These are phyloP conservation scores for Moniliella sp. DNA, from an alignment of 1,284 basidiomycete genomes.

Conservation along the genomic window DNA sequence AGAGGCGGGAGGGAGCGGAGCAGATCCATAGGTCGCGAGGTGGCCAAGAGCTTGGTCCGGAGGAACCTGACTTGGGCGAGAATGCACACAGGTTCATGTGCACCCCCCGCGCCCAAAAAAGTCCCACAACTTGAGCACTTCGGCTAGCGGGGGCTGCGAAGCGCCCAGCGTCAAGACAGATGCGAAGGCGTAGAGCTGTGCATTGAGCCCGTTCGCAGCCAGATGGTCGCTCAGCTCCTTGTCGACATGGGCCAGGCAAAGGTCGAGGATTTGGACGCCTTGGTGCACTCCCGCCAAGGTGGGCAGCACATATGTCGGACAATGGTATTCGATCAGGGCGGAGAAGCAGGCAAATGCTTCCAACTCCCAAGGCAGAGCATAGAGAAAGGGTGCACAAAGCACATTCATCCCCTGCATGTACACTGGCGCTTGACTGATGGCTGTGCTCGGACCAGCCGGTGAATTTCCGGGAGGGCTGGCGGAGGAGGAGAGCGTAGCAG, in stretches of 20 bases:
- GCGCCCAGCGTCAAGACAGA: conserved; percentile 56
- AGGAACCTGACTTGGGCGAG: conserved; percentile 80
- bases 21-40: conserved; percentile 65
- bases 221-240: conserved; percentile 59
- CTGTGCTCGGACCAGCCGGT: background rate
- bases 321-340: conserved; percentile 74
- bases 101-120: conserved; percentile 87
- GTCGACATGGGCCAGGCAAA: conserved; percentile 72
- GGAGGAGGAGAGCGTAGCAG: background rate
- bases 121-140: conserved; percentile 86
- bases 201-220: conserved; percentile 75
- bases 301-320: conserved; percentile 82
- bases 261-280: conserved; percentile 74
- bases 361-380: conserved; percentile 78
- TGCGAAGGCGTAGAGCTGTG: conserved; percentile 89
- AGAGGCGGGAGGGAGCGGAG: conserved; percentile 81
- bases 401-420: conserved; percentile 99
- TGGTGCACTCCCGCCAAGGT: conserved; percentile 81
- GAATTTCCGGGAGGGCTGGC: background rate
- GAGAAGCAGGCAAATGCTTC: conserved; percentile 90
- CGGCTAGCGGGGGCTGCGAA: conserved; percentile 78
- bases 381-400: conserved; percentile 82
- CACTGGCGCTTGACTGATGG: conserved; percentile 46
- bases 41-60: conserved; percentile 47
- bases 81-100: conserved; percentile 86